Conservation (phyloP, 2,329 filamentous ascomycete genomes). For the Stemphylium lycopersici region DNA sequence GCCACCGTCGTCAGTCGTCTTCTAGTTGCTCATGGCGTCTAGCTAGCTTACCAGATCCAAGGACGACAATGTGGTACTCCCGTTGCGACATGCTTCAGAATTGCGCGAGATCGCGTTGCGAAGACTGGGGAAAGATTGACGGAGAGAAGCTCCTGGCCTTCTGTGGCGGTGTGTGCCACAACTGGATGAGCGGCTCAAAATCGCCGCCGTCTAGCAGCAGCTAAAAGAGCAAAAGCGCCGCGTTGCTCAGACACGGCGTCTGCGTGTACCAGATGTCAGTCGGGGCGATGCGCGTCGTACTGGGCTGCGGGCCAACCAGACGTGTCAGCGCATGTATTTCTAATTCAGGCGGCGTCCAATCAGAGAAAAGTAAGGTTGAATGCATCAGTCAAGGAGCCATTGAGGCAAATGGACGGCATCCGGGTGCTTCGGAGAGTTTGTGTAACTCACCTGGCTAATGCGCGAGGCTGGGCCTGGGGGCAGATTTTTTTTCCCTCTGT, state of each 20-base stretch:
- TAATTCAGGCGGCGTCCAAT: conserved; percentile 27
- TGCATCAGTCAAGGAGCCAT: conserved; percentile 22
- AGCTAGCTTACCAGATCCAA: conserved; percentile 48
- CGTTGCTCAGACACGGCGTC: conserved; percentile 28
- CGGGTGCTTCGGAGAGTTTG: conserved; percentile 3
- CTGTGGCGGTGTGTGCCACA: conserved; percentile 39
- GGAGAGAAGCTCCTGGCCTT: conserved; percentile 25
- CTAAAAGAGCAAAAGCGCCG: conserved; percentile 27
- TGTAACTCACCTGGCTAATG: conserved; percentile 9
- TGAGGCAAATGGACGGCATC: conserved; percentile 19
- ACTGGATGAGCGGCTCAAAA: conserved; percentile 39
- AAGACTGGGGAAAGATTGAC: conserved; percentile 12
- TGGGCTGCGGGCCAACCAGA: conserved; percentile 35
- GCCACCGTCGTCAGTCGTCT: conserved; percentile 33
- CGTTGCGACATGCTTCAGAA: conserved; percentile 47
- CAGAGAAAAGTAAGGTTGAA: conserved; percentile 18
- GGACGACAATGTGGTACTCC: conserved; percentile 53
- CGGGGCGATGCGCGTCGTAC: conserved; percentile 29
- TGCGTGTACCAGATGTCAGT: conserved; percentile 25
- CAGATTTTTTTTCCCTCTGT: conserved; percentile 13
- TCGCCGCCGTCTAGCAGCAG: conserved; percentile 30
- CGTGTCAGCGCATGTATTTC: conserved; percentile 35
- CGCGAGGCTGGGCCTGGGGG: conserved; percentile 9
- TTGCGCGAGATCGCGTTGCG: conserved; percentile 13
- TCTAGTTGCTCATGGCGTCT: conserved; percentile 20